phyloP scores from a whole-genome alignment of 768 basidiomycete genomes.

The Mycena chlorophos region DNA sequence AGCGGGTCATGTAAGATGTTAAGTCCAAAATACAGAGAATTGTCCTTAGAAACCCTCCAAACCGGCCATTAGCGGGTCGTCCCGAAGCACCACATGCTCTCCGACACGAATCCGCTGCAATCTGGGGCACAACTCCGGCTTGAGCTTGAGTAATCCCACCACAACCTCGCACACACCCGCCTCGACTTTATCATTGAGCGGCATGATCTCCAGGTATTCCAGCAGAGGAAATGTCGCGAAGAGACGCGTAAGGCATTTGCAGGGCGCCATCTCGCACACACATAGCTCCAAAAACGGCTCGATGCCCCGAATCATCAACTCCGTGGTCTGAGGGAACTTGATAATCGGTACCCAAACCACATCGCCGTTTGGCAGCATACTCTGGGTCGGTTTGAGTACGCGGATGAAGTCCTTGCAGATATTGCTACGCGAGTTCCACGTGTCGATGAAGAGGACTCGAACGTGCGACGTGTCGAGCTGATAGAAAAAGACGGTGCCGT shows the following conservation, averaged over 20 bases:
- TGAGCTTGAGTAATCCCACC: too few relatives aligned
- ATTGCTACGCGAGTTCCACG: background rate
- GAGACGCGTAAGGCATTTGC: background rate
- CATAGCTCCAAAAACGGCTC: background rate
- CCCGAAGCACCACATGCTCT: too few relatives aligned
- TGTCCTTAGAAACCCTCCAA: too few relatives aligned
- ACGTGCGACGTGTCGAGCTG: background rate
- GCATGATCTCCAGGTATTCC: background rate
- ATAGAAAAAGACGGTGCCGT: background rate
- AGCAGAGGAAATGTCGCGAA: background rate
- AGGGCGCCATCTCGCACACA: too few relatives aligned
- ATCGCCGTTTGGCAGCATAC: background rate
- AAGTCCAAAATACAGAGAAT: too few relatives aligned
- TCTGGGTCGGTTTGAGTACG: background rate
- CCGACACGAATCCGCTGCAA: too few relatives aligned
- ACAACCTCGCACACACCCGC: too few relatives aligned
- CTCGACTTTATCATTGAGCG: too few relatives aligned
- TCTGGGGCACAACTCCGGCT: too few relatives aligned
- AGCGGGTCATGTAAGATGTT: too few relatives aligned
- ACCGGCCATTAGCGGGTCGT: too few relatives aligned
- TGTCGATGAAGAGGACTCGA: background rate
- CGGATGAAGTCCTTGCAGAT: background rate
- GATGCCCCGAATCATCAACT: background rate
- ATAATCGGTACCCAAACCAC: background rate
- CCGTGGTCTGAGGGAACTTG: background rate